A percentile compares a stretch with the other conserved stretches of the same genome.
Evolutionary conservation across 441 rosid genomes (phyloP).

Genomic region (Iberis amara): DNA sequence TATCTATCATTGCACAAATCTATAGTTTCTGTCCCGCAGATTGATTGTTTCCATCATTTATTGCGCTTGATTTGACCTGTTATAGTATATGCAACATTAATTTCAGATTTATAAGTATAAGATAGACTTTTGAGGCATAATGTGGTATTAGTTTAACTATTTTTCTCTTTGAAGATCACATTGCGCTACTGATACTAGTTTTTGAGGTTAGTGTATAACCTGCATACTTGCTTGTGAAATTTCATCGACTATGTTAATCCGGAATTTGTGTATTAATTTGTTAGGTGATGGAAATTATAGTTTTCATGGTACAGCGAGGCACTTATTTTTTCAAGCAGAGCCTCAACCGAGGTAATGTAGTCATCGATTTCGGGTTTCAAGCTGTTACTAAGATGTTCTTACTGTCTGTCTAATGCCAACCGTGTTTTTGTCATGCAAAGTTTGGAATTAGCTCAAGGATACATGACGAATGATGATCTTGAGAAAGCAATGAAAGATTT

Average conservation of each 20-base stretch:
- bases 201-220: neutral
- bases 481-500: constrained; percentile 72
- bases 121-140: neutral
- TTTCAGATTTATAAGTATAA: neutral
- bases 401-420: constrained; percentile 4
- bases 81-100: neutral
- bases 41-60: neutral
- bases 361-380: neutral
- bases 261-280: neutral
- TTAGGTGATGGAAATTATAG: constrained; percentile 31
- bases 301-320: constrained; percentile 33
- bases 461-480: constrained; percentile 70
- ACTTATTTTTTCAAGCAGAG: constrained; percentile 30
- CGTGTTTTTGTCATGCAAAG: constrained; percentile 28
- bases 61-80: neutral
- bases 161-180: neutral
- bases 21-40: neutral
- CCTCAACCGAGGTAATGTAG: constrained; percentile 35
- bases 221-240: neutral
- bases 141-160: neutral
- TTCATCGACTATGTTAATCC: neutral
- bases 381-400: neutral
- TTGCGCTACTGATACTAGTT: neutral
- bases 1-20: neutral
- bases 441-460: constrained; percentile 52